Evolutionary conservation across 208 protist species (phyloP), one percentile per base, ranked within the genome.

Genomic region (Acanthamoeba comandoni): DNA sequence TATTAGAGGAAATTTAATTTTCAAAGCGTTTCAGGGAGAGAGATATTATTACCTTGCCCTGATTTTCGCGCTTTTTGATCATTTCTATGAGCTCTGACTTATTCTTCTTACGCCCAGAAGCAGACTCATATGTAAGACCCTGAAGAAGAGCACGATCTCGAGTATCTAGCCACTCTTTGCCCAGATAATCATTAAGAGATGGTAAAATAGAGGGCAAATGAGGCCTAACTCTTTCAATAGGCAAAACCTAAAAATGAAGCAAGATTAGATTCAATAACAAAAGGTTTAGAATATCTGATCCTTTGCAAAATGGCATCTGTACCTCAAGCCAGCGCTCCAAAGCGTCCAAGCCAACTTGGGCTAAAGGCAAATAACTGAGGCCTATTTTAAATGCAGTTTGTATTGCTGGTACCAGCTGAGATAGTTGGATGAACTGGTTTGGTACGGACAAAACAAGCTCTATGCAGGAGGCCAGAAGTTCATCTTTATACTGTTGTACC

Each of bases 291-390:
- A 24, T 53, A 48, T 26, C 0, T 53, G 24, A 35, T 43, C 82
- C 5, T 4, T 24, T 0, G 12, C 65, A 26, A n/a, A 0, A 82
- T 13, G 60, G 9, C 15, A 3, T 12, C 8, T 60, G 24, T 90
- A 80, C 49, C 60, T 88, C 57, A n/a, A 70, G 82, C 90, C 94
- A 96, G 60, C 92, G 71, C 3, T 95, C 92, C 22, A 96, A 82
- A 0, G 94, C 60, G 85, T 94, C 64, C 1, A 96, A 55, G 24
- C 49, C 94, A 19, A 95, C 43, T 52, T 91, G 35, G 2, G 93
- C 95, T 2, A 96, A 29, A n/a, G 94, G 91, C 8, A 94, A 58
- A 75, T 96, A 96, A 29, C 48, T 82, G 2, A 95, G 48, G 31
- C 94, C 94, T 9, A 93, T 82, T 39, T 80, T 82, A 11, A 96